A percentile compares a stretch with the other conserved stretches of the same genome.
phyloP scores from a whole-genome alignment of 2,329 filamentous ascomycete species.

The Bretziella fagacearum region DNA sequence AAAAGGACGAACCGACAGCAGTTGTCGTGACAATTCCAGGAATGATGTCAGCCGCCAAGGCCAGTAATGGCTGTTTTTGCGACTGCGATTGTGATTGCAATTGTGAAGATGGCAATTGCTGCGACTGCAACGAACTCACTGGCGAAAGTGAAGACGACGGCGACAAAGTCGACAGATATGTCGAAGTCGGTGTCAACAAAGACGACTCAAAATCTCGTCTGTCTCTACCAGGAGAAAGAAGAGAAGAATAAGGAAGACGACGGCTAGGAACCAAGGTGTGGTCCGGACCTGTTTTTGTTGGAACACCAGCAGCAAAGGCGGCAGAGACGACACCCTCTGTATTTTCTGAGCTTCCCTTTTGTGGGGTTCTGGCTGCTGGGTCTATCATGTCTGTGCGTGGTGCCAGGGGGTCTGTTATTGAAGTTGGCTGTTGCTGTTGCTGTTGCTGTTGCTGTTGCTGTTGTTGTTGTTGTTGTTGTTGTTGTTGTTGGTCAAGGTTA shows the following conservation, averaged over 20 bases:
- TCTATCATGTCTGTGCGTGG: conserved; percentile 5
- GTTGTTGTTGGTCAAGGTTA: background rate
- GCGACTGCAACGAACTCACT: too few relatives aligned
- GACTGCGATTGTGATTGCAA: too few relatives aligned
- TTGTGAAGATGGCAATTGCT: too few relatives aligned
- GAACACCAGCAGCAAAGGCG: background rate
- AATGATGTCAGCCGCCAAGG: too few relatives aligned
- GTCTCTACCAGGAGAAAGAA: too few relatives aligned
- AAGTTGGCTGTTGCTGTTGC: background rate
- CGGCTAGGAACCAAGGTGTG: background rate
- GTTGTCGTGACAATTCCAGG: too few relatives aligned
- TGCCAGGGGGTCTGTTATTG: too few relatives aligned
- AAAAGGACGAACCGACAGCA: background rate
- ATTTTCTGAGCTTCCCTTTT: background rate
- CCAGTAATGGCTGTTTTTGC: too few relatives aligned
- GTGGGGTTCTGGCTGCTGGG: background rate
- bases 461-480: background rate
- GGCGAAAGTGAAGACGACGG: too few relatives aligned
- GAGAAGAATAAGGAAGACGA: background rate
- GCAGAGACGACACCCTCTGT: background rate
- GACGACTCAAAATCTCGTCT: too few relatives aligned
- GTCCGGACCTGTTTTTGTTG: background rate
- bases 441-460: background rate
- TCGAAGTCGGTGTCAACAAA: too few relatives aligned
- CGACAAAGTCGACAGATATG: too few relatives aligned